phyloP scores from a whole-genome alignment of 78 protist species.

The Abeoforma whisleri region DNA sequence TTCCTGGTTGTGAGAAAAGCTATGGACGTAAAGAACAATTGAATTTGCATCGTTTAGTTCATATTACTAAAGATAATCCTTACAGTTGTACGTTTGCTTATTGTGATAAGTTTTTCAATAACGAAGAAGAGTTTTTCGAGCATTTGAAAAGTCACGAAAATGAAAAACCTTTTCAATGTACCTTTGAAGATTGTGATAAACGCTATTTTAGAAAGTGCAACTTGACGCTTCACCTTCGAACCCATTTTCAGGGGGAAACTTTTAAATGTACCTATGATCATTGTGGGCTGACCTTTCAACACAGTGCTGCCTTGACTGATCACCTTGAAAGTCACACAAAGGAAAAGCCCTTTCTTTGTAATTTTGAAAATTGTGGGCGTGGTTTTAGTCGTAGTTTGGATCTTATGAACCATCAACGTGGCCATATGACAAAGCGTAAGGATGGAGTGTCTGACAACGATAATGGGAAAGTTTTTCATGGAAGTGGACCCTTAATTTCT shows the following conservation, averaged over 20 bases:
- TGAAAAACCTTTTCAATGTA: constrained; percentile 40
- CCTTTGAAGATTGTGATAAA: constrained; percentile 46
- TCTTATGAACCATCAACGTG: constrained; percentile 14
- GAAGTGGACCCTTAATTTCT: no score
- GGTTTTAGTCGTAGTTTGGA: constrained; percentile 3
- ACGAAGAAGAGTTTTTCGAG: no score
- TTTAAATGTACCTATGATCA: constrained; percentile 48
- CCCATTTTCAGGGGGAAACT: constrained; percentile 57
- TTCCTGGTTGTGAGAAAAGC: constrained; percentile 50
- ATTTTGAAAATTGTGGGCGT: constrained; percentile 47
- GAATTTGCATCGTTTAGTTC: no score
- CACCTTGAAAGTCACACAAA: constrained; percentile 35
- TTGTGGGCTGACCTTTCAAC: constrained; percentile 49
- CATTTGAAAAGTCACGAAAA: constrained; percentile 41
- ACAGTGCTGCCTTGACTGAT: no score
- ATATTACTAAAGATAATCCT: no score
- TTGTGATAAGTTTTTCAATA: no score
- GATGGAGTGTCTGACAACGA: constrained; percentile 6
- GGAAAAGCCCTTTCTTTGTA: constrained; percentile 48
- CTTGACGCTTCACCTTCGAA: constrained; percentile 53
- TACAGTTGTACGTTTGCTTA: no score
- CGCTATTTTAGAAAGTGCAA: constrained; percentile 45
- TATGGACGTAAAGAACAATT: constrained; percentile 50
- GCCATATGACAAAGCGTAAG: constrained; percentile 38
- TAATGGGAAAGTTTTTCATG: no score